Percentiles rank a stretch among this genome's conserved stretches.
Conservation (phyloP, 768 basidiomycete species). For the Tricholoma flavovirens region DNA sequence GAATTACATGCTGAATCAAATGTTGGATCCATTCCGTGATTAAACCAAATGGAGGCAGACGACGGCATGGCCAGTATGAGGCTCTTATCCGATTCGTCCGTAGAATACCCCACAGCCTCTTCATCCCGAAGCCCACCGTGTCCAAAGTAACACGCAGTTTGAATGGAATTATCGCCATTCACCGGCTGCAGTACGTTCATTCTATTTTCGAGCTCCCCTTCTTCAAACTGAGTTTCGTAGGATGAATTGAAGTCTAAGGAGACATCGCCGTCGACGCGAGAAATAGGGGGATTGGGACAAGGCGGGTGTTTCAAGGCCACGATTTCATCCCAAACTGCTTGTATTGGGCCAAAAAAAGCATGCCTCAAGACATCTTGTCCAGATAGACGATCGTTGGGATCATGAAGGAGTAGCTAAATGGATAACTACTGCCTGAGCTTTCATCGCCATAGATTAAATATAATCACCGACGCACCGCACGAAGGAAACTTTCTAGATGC, state of each 20-base stretch:
- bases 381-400: conserved; percentile 21
- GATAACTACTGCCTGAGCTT: not conserved
- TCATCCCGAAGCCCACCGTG: not conserved
- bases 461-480: conserved; percentile 16
- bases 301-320: conserved; percentile 26
- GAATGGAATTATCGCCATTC: not conserved
- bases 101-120: not conserved
- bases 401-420: conserved; percentile 22
- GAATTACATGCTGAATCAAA: not conserved
- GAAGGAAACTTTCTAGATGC: conserved; percentile 17
- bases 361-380: conserved; percentile 23
- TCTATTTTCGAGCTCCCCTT: not conserved
- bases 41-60: conserved; percentile 20
- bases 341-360: conserved; percentile 22
- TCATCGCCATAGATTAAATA: not conserved
- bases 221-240: not conserved
- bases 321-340: conserved; percentile 26
- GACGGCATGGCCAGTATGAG: conserved; percentile 20
- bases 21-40: not conserved
- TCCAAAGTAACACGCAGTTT: not conserved
- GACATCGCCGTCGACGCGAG: conserved; percentile 8
- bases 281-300: conserved; percentile 17
- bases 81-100: conserved; percentile 12
- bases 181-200: not conserved
- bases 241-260: not conserved